phyloP scores from a whole-genome alignment of 345 rosid species.

The Stellera chamaejasme region DNA sequence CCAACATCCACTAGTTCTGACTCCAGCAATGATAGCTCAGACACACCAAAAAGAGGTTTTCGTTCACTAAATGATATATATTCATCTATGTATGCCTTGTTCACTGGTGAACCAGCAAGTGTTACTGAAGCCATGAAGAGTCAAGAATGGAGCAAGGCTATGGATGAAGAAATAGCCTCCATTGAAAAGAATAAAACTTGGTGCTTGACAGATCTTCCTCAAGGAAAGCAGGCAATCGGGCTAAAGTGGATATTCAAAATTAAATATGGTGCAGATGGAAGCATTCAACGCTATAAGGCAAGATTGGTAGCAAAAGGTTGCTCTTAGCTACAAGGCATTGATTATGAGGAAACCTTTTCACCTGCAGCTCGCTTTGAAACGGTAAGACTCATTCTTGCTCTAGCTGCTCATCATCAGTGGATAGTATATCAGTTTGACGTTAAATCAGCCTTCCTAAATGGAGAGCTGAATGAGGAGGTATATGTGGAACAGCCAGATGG shows the following conservation, averaged over 20 bases:
- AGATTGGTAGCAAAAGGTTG: background rate
- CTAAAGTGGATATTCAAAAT: background rate
- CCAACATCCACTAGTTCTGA: too few species aligned
- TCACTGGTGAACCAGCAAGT: background rate
- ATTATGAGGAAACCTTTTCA: background rate
- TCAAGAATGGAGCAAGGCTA: background rate
- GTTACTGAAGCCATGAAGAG: background rate
- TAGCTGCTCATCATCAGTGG: too few species aligned
- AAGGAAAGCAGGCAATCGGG: background rate
- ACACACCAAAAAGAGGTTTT: too few species aligned
- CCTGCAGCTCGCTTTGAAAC: too few species aligned
- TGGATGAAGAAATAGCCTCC: background rate
- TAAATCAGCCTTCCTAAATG: background rate
- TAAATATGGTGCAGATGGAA: background rate
- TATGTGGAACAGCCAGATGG: background rate
- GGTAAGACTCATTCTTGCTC: too few species aligned
- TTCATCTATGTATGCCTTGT: background rate
- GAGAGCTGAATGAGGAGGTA: background rate
- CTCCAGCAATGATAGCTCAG: too few species aligned
- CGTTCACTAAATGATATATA: too few species aligned
- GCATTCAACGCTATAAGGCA: background rate
- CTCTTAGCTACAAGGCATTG: background rate
- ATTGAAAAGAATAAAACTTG: background rate
- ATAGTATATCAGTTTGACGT: background rate
- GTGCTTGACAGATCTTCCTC: background rate